Base-by-base conservation (phyloP, 441 rosid genomes). In the Erysimum cheiri region DNA sequence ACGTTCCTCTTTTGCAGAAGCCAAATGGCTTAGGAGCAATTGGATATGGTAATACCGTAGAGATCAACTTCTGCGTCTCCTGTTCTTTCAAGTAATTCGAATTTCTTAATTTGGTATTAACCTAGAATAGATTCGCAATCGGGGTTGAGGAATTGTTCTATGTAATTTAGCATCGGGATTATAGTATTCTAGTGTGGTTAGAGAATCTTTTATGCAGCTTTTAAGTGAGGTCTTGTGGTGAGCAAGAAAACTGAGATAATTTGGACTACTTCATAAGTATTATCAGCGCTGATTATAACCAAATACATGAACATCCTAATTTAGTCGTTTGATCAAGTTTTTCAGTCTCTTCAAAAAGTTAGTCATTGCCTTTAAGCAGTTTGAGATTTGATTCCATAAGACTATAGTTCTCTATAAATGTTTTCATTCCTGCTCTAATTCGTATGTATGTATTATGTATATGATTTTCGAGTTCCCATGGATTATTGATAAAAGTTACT, bases 61-160 rank as follows among this genome's bases (percentile, higher is more conserved):
- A 79, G 60, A 92, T 92, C 65, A 83, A 84, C 76, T 90, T 90
- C 62, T 90, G 98, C 63, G 87, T 88, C 58, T 92, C 98, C 26
- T 92, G 97, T 78, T 87, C 97, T 14, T 92, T 76, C 80, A 85
- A 80, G 97, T 88, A 67, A 66, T 44, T 47, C 5, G 1, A 53
- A 1, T n/a, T 10, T 67, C 35, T 37, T 8, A 6, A 1, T 22
- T 24, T 54, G 7, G 8, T n/a, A 10, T 14, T 55, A 12, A 24
- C 8, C 33, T 17, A 8, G 22, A 19, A 19, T 22, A 1, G 15
- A 39, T 60, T 56, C 39, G 49, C 41, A 12, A 24, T 48, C 8
- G 9, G 6, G 6, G 0, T 22, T 46, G 17, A 28, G 12, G 5
- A 17, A 37, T 6, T 57, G 14, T 14, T 46, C 6, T 43, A 56